A percentile compares a stretch with the other conserved stretches of the same genome.
phyloP scores from a whole-genome alignment of 176 grass and related monocot species.

The Avena insularis region DNA sequence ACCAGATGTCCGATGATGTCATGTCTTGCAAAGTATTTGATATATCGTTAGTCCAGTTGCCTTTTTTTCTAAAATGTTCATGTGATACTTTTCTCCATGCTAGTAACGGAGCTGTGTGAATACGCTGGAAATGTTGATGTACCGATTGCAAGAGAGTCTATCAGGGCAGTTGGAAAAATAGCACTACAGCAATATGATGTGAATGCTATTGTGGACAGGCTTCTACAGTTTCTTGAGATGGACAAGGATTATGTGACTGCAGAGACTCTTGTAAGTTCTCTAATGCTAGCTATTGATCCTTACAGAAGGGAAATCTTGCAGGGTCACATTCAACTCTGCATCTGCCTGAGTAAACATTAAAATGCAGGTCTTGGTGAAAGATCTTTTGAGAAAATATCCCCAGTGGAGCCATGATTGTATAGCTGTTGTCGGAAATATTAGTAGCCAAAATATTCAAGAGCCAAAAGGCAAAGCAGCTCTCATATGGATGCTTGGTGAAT shows the following conservation, averaged over 20 bases:
- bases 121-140: constrained; percentile 99
- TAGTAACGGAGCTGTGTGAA: constrained; percentile 98
- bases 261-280: constrained; percentile 85
- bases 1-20: constrained; percentile 6
- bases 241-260: constrained; percentile 99
- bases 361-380: constrained; percentile 93
- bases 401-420: constrained; percentile 99
- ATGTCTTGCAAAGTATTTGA: constrained; percentile 16
- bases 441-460: constrained; percentile 98
- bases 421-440: constrained; percentile 99
- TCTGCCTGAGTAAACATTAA: constrained; percentile 35
- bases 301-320: background rate
- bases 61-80: constrained; percentile 23
- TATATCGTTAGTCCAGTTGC: constrained; percentile 42
- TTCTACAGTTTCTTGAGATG: constrained; percentile 99
- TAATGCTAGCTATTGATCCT: constrained; percentile 31
- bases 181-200: constrained; percentile 98
- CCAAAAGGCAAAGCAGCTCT: constrained; percentile 97
- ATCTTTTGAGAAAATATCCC: constrained; percentile 96
- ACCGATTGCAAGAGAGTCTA: constrained; percentile 95
- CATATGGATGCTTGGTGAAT: constrained; percentile 99
- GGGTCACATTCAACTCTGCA: constrained; percentile 13
- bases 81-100: constrained; percentile 26
- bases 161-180: constrained; percentile 98
- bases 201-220: constrained; percentile 97